A percentile compares a stretch with the other conserved stretches of the same genome.
These are phyloP conservation scores for Pseudocercospora pini-densiflorae DNA, from an alignment of 2,329 filamentous ascomycete species.

Conservation along the genomic window DNA sequence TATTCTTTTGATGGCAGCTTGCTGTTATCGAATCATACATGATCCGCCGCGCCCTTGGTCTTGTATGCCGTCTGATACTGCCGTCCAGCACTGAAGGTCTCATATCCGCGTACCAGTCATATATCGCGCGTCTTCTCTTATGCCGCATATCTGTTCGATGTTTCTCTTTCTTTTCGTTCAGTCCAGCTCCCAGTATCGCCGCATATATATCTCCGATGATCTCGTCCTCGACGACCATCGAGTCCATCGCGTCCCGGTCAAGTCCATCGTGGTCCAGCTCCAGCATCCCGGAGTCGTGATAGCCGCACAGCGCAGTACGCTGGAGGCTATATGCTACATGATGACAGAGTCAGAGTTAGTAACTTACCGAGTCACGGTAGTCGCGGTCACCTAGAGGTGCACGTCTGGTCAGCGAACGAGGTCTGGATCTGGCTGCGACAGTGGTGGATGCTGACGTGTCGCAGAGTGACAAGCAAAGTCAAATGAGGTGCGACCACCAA, in stretches of 20 bases:
- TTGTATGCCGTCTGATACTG: slow-evolving; percentile 26
- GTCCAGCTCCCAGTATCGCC: slow-evolving; percentile 12
- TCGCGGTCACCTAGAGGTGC: slow-evolving; percentile 22
- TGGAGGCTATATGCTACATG: slow-evolving; percentile 19
- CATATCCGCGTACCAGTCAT: slow-evolving; percentile 21
- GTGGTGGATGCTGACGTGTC: slow-evolving; percentile 12
- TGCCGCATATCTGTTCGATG: slow-evolving; percentile 13
- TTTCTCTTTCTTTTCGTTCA: slow-evolving; percentile 9
- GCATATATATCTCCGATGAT: slow-evolving; percentile 10
- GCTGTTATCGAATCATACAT: slow-evolving; percentile 27
- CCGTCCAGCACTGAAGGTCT: slow-evolving; percentile 25
- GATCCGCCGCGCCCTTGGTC: slow-evolving; percentile 25
- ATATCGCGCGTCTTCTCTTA: slow-evolving; percentile 21
- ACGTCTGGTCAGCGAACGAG: slow-evolving; percentile 1
- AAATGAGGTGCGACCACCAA: slow-evolving; percentile 6
- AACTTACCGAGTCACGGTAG: slow-evolving; percentile 27
- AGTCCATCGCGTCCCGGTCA: slow-evolving; percentile 24
- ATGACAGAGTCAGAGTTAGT: slow-evolving; percentile 3
- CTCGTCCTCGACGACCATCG: slow-evolving; percentile 17
- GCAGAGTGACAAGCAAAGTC: slow-evolving; percentile 8
- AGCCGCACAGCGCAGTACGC: slow-evolving; percentile 11
- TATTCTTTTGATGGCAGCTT: slow-evolving; percentile 24
- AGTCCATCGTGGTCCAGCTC: slow-evolving; percentile 26
- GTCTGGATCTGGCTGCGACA: background rate
- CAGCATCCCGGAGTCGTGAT: slow-evolving; percentile 11